Base-by-base conservation (phyloP, 2,329 filamentous ascomycete species). In the Ciborinia camelliae region DNA sequence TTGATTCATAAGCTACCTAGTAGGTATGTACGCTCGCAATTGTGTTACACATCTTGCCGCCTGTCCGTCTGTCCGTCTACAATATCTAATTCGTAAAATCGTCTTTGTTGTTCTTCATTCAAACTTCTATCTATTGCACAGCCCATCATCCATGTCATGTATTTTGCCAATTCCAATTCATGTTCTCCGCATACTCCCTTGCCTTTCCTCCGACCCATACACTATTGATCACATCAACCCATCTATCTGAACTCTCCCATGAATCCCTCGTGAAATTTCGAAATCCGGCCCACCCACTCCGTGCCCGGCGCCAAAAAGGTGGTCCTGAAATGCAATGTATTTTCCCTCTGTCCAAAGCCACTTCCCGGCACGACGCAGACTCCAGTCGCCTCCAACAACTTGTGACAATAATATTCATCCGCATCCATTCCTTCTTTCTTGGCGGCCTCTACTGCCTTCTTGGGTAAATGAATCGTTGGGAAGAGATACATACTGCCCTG, bases 241-340 rank as follows among this genome's bases (percentile, higher is more conserved):
- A 47, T 45, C 68, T 66, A 75, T 71, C 79, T 80, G 70, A 84
- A 97, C 83, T 97, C 86, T 59, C 90, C 84, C 87, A 98, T 90
- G 74, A 99, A 99, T 68, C 90, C 87, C 78, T 87, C 81, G 81
- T 99, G 95, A 80, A 99, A 99, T 78, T 91, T 90, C 71, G 89
- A 86, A 71, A 98, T 92, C 70, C 89, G 84, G 58, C 88, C 87
- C 8, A 96, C 88, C 95, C 95, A 99, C 72, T 97, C 93, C 1
- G 94, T 98, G 18, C 95, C 95, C 0, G 95, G 95, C 0, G 95
- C 94, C 48, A 99, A 81, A 83, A 99, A 99, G 0, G 95, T 99
- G 4, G 95, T 99, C 68, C 95, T 84, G 84, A 99, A 96, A 81
- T 99, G 95, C 74, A 95, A 81, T 0, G 91, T 95, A 72, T 89